A percentile compares a stretch with the other conserved stretches of the same genome.
These are phyloP conservation scores for Skeletonema tropicum DNA, from an alignment of 108 stramenopile genomes.

Conservation along the genomic window DNA sequence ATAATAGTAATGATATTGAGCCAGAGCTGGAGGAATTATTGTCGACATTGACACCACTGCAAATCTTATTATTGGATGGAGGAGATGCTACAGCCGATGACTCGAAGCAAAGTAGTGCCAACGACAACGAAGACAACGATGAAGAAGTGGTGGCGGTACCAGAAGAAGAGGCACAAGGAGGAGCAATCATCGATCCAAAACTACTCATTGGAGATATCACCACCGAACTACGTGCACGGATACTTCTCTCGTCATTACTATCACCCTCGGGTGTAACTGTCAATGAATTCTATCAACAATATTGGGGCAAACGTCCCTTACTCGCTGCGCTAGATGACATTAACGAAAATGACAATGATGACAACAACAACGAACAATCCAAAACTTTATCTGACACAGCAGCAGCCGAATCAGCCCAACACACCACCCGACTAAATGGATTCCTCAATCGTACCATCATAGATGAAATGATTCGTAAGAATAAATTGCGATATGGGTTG, in stretches of 20 bases:
- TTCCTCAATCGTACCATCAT: conserved; percentile 67
- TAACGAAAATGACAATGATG: conserved; percentile 9
- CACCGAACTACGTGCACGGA: conserved; percentile 59
- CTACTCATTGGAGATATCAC: conserved; percentile 46
- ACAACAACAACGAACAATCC: neutral
- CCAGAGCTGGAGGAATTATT: conserved; percentile 10
- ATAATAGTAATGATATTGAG: neutral
- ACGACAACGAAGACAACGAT: neutral
- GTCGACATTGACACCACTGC: conserved; percentile 32
- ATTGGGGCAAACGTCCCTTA: conserved; percentile 91
- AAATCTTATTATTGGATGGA: conserved; percentile 30
- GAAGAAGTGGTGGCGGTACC: neutral
- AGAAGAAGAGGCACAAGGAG: conserved; percentile 6
- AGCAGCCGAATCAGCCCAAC: neutral
- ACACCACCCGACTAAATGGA: conserved; percentile 55
- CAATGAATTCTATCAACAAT: conserved; percentile 72
- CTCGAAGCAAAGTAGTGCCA: conserved; percentile 12
- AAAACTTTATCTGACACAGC: neutral
- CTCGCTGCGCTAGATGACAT: conserved; percentile 41
- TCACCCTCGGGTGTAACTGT: conserved; percentile 53
- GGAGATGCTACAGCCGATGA: neutral
- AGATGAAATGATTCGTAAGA: conserved; percentile 51
- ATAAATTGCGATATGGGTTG: conserved; percentile 76
- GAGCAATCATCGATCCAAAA: conserved; percentile 17
- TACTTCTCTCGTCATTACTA: conserved; percentile 70